phyloP scores from a whole-genome alignment of 306 rosid genomes.

The Gillenia trifoliata region DNA sequence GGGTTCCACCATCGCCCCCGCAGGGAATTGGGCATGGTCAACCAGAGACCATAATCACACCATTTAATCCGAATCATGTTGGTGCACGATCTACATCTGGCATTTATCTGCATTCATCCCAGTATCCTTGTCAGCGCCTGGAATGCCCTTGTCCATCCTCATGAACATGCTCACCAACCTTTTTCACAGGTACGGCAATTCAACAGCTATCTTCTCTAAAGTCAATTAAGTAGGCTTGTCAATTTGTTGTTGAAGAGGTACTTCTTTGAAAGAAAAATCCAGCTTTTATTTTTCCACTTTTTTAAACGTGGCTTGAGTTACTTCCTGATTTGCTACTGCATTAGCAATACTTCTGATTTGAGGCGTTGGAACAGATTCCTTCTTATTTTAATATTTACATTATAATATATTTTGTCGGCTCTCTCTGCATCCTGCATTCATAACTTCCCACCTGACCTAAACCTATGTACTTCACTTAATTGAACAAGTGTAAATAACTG shows the following conservation, averaged over 20 bases:
- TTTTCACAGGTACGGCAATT: conserved; percentile 66
- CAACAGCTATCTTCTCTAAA: not conserved
- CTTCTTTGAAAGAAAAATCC: not conserved
- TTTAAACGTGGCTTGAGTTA: not conserved
- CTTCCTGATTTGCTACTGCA: not conserved
- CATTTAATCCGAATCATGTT: conserved; percentile 68
- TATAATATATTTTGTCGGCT: not conserved
- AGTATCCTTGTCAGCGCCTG: conserved; percentile 82
- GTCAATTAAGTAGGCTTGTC: not conserved
- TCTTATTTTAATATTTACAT: not conserved
- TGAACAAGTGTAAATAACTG: not conserved
- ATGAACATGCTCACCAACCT: conserved; percentile 77
- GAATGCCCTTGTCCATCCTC: conserved; percentile 77
- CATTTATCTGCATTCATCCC: conserved; percentile 81
- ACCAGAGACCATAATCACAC: conserved; percentile 71
- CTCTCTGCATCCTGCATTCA: not conserved
- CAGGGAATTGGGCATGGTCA: conserved; percentile 84
- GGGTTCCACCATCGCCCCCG: conserved; percentile 69
- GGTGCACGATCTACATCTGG: conserved; percentile 63
- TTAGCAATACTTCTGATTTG: not conserved
- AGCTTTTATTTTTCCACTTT: not conserved
- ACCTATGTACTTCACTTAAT: not conserved
- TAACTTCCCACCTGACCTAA: not conserved
- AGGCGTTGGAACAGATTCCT: not conserved
- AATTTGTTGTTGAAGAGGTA: not conserved